Conservation (phyloP, 2,329 filamentous ascomycete genomes). For the Scedosporium apiospermum region DNA sequence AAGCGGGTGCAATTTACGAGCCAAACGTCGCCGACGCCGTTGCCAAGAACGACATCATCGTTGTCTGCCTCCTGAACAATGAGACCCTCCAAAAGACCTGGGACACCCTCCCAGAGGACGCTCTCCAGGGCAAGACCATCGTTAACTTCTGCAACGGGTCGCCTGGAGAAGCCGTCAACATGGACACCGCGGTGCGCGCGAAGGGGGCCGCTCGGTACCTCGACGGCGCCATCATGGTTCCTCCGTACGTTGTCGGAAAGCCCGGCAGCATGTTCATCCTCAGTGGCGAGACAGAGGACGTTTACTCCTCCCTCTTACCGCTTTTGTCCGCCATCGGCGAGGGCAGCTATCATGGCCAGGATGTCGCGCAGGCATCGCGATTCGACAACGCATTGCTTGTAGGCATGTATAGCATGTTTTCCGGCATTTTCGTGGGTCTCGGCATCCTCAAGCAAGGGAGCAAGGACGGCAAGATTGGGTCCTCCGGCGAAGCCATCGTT, state of each 20-base stretch:
- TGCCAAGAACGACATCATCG: conserved; percentile 10
- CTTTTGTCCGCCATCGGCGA: conserved; percentile 13
- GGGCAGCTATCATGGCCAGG: conserved; percentile 11
- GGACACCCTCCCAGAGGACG: not conserved
- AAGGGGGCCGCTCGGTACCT: conserved; percentile 13
- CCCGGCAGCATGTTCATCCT: conserved; percentile 13
- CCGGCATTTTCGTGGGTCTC: conserved; percentile 15
- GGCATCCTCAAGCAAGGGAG: conserved; percentile 14
- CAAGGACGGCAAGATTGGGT: conserved; percentile 7
- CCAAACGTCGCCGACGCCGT: not conserved
- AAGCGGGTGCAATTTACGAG: conserved; percentile 46
- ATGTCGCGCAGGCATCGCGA: conserved; percentile 14
- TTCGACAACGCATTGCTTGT: conserved; percentile 17
- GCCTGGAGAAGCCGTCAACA: conserved; percentile 13
- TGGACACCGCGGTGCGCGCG: conserved; percentile 10
- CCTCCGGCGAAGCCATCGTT: conserved; percentile 8
- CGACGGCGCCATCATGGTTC: conserved; percentile 20
- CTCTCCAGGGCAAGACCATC: conserved; percentile 14
- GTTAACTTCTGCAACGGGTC: conserved; percentile 20
- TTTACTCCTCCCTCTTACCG: conserved; percentile 3
- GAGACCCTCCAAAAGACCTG: conserved; percentile 9
- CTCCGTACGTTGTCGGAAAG: conserved; percentile 17
- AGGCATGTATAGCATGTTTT: conserved; percentile 19
- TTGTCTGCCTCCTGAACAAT: conserved; percentile 19
- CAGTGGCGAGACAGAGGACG: conserved; percentile 13